Base-by-base conservation (phyloP, 2,329 filamentous ascomycete species). In the Passalora sequoiae region DNA sequence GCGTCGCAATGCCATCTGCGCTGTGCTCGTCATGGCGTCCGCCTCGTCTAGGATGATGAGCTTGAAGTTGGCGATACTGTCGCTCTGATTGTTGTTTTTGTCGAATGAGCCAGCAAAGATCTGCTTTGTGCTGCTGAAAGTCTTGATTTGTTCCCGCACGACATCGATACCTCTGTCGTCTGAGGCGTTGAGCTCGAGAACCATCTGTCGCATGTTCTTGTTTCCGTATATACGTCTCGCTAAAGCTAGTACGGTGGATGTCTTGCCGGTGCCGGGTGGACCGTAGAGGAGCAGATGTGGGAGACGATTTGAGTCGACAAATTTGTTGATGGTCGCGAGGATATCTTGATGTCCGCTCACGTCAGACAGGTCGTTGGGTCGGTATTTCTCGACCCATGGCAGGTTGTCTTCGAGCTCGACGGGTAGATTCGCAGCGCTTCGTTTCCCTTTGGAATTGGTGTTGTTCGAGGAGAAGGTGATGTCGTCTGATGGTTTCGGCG, bases 1-100 rank as follows among this genome's bases (percentile, higher is more conserved):
- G 36, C 92, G 76, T 50, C 92, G 80, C 43, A 98, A 73, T 0
- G 92, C 92, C 91, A 98, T 98, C 68, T 98, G 92, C 4, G 92
- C 92, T 0, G 91, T 94, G 41, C 87, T 85, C n/a, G 92, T 98
- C 92, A 98, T 98, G 41, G 92, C 92, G 65, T 98, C 92, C n/a
- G 92, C 92, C 72, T 98, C 92, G 66, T 98, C 92, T 4, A 98
- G 79, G 43, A 98, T 87, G 62, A 98, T 97, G 56, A 98, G 80
- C 72, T 98, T 98, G 74, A 85, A 98, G 3, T 78, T 78, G 0
- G 86, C 87, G 19, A 91, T 68, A 22, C 66, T 65, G 9, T 66
- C 69, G 10, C 43, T 42, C 29, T 59, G 49, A 10, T 47, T 47
- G 20, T 49, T 45, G 24, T 43, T 49, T 40, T 63, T 63, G 53